Evolutionary conservation across 2,329 filamentous ascomycete species (phyloP).

Genomic region (Hymenoscyphus scutula): DNA sequence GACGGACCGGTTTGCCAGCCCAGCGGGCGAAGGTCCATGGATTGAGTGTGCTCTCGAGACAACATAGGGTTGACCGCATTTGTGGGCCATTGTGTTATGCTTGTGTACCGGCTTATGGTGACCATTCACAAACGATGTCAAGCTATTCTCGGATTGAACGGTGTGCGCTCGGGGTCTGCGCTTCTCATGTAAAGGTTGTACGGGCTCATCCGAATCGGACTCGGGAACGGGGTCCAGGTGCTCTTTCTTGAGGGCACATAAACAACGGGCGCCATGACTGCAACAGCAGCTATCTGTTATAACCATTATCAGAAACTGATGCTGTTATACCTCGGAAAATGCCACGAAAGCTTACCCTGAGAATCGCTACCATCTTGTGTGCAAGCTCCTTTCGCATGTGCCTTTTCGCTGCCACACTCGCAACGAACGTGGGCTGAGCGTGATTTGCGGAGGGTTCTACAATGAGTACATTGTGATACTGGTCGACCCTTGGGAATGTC

Average conservation of each 20-base stretch:
- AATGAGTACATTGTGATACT: conserved; percentile 96
- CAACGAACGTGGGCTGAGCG: conserved; percentile 93
- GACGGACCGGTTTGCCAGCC: conserved; percentile 47
- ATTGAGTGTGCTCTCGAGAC: conserved; percentile 58
- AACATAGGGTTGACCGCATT: conserved; percentile 57
- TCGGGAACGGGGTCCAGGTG: conserved; percentile 62
- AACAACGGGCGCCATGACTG: conserved; percentile 66
- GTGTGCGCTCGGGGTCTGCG: conserved; percentile 60
- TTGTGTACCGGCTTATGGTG: conserved; percentile 63
- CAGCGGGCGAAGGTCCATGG: conserved; percentile 47
- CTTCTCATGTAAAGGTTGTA: conserved; percentile 39
- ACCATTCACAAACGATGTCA: conserved; percentile 62
- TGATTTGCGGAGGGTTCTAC: conserved; percentile 93
- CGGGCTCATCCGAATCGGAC: conserved; percentile 55
- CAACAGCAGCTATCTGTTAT: conserved; percentile 64
- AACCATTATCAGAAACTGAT: conserved; percentile 36
- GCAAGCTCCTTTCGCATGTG: conserved; percentile 57
- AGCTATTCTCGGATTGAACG: conserved; percentile 55
- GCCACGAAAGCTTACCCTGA: conserved; percentile 38
- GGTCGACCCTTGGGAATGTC: conserved; percentile 64
- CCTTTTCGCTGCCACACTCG: conserved; percentile 91
- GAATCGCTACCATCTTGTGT: conserved; percentile 47
- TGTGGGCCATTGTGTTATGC: conserved; percentile 58
- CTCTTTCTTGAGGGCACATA: conserved; percentile 64
- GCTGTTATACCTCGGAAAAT: conserved; percentile 20